These are phyloP conservation scores for Blastobotrys serpentis DNA, from an alignment of 1,139 yeast species.

Conservation along the genomic window DNA sequence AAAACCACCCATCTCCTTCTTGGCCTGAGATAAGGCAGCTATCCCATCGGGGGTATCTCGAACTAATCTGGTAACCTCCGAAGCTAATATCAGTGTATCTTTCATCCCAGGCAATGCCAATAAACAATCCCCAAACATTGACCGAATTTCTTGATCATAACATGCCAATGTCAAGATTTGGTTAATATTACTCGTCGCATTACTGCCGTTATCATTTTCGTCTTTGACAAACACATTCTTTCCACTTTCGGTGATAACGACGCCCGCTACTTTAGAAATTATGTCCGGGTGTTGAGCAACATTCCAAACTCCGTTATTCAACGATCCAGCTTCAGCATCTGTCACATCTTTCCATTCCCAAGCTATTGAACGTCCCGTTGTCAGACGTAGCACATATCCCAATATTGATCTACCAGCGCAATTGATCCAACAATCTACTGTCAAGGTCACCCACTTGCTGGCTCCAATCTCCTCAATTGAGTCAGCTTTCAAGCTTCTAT, in stretches of 20 bases:
- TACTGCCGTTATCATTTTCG: background rate
- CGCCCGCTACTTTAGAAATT: constrained; percentile 14
- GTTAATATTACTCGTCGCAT: background rate
- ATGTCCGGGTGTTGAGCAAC: constrained; percentile 12
- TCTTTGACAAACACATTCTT: constrained; percentile 4
- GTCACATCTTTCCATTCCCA: constrained; percentile 19
- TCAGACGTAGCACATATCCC: constrained; percentile 16
- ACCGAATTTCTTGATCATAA: constrained; percentile 17
- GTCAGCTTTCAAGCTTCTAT: constrained; percentile 10
- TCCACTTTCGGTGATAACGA: constrained; percentile 17
- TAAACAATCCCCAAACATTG: constrained; percentile 15
- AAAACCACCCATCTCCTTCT: background rate
- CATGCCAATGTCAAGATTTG: constrained; percentile 9
- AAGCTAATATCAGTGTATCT: constrained; percentile 8
- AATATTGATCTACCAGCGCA: constrained; percentile 11
- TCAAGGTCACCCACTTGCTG: constrained; percentile 16
- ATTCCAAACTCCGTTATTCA: constrained; percentile 3
- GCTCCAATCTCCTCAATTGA: constrained; percentile 13
- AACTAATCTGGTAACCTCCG: constrained; percentile 8
- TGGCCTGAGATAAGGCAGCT: constrained; percentile 1
- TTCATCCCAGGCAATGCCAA: constrained; percentile 12
- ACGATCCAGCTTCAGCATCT: background rate
- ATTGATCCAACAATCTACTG: constrained; percentile 19
- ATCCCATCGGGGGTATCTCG: constrained; percentile 9
- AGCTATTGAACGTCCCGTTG: constrained; percentile 13